Conservation (phyloP, 768 basidiomycete genomes). For the Lactarius quietus region DNA sequence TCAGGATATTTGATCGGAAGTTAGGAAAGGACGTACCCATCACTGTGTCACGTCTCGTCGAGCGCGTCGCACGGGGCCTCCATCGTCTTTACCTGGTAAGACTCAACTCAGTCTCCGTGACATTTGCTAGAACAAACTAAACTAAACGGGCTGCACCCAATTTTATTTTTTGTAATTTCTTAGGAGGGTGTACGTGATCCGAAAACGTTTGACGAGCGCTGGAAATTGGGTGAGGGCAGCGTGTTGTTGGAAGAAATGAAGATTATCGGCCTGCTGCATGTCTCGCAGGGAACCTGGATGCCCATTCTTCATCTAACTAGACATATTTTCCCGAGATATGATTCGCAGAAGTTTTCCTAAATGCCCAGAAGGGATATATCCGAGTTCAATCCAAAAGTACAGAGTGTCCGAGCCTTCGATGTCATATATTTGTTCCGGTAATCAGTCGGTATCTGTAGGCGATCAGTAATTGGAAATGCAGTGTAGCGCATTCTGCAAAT, state of each 20-base stretch:
- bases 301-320: neutral
- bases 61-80: neutral
- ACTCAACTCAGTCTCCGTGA: neutral
- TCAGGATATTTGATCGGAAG: constrained; percentile 11
- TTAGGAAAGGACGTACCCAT: neutral
- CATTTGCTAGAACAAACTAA: too few relatives aligned
- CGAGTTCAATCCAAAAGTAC: too few relatives aligned
- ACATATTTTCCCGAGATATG: neutral
- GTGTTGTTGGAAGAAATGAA: neutral
- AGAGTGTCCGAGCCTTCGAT: too few relatives aligned
- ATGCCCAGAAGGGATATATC: neutral
- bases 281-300: constrained; percentile 1
- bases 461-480: too few relatives aligned
- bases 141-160: neutral
- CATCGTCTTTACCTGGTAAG: neutral
- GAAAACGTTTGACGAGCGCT: neutral
- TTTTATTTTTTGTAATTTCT: neutral
- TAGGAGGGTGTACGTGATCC: neutral
- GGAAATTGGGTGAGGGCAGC: neutral
- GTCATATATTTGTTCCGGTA: too few relatives aligned
- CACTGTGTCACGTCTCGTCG: neutral
- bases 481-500: too few relatives aligned
- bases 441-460: too few relatives aligned
- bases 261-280: neutral
- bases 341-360: neutral